Evolutionary conservation across 345 rosid species (phyloP).

Genomic region (Populus ilicifolia): DNA sequence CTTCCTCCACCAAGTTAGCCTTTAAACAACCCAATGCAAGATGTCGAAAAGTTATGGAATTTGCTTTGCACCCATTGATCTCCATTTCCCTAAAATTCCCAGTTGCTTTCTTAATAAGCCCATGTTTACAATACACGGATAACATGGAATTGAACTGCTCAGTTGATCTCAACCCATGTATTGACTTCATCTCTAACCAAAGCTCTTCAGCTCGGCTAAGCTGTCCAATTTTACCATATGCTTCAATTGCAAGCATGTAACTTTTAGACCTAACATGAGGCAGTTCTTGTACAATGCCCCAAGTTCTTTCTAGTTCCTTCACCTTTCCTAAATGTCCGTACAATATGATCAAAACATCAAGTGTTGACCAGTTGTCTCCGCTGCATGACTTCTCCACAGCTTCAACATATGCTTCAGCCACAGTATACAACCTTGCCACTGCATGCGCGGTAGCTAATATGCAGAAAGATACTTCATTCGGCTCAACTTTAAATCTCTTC

Average conservation of each 20-base stretch:
- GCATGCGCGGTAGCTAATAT: conserved; percentile 81
- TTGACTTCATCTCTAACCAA: conserved; percentile 71
- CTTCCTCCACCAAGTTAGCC: conserved; percentile 55
- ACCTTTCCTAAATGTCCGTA: conserved; percentile 67
- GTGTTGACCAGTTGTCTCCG: conserved; percentile 80
- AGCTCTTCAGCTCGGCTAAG: conserved; percentile 67
- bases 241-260: conserved; percentile 67
- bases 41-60: conserved; percentile 73
- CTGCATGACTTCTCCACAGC: conserved; percentile 63
- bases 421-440: conserved; percentile 77
- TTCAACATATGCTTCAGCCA: conserved; percentile 70
- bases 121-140: conserved; percentile 64
- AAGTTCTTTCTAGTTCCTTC: conserved; percentile 58
- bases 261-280: conserved; percentile 60
- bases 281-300: conserved; percentile 53
- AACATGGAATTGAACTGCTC: conserved; percentile 76
- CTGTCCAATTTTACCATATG: conserved; percentile 59
- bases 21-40: conserved; percentile 87
- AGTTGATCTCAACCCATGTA: conserved; percentile 50
- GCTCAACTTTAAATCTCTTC: conserved; percentile 60
- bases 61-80: conserved; percentile 51
- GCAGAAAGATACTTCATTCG: conserved; percentile 78
- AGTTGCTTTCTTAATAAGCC: conserved; percentile 59
- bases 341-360: conserved; percentile 69
- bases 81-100: conserved; percentile 62